Evolutionary conservation across 2,329 filamentous ascomycete species (phyloP).

Genomic region (Fusarium nodosum): DNA sequence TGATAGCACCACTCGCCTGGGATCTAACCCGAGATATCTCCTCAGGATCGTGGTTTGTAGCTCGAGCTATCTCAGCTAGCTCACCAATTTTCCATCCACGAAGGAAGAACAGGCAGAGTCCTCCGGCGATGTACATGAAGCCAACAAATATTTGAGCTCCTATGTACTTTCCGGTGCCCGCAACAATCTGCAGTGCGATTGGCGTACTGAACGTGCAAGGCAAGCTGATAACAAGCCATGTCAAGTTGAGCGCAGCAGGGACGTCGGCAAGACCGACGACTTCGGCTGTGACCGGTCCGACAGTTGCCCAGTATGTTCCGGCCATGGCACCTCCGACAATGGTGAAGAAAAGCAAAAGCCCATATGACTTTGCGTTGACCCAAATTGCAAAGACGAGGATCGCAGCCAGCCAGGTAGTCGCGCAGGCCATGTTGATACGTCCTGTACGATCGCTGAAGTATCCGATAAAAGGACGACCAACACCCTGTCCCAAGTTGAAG

Average conservation of each 20-base stretch:
- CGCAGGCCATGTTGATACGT: constrained; percentile 77
- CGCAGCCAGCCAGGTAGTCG: constrained; percentile 74
- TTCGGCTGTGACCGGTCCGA: constrained; percentile 78
- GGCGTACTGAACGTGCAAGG: constrained; percentile 78
- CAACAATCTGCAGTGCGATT: constrained; percentile 70
- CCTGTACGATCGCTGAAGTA: constrained; percentile 78
- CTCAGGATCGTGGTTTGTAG: constrained; percentile 50
- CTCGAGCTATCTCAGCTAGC: constrained; percentile 51
- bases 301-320: constrained; percentile 78
- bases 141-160: constrained; percentile 71
- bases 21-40: constrained; percentile 52
- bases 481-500: constrained; percentile 75
- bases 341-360: constrained; percentile 78
- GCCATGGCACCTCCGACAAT: constrained; percentile 78
- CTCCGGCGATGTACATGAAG: constrained; percentile 69
- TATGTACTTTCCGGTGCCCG: constrained; percentile 62
- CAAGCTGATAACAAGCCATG: constrained; percentile 78
- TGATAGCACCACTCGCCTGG: constrained; percentile 51
- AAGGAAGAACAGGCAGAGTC: constrained; percentile 51
- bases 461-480: constrained; percentile 80
- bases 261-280: constrained; percentile 78
- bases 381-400: constrained; percentile 78
- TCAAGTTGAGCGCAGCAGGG: constrained; percentile 75
- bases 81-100: constrained; percentile 58
- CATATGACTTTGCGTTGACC: constrained; percentile 75